phyloP scores from a whole-genome alignment of 2,329 filamentous ascomycete genomes.

The Fusarium devonianum region DNA sequence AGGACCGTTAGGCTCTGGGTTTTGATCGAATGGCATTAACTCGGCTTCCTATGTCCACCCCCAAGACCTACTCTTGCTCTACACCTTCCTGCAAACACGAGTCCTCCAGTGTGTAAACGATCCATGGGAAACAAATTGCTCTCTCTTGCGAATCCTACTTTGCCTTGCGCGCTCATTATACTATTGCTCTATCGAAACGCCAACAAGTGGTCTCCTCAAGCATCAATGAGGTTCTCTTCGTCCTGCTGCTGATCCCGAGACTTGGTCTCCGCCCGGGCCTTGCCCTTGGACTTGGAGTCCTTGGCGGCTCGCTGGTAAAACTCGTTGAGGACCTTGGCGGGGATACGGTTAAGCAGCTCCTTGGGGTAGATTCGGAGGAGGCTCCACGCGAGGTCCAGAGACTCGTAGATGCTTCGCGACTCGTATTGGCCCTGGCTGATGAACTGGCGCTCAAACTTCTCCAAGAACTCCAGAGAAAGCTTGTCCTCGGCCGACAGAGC shows the following conservation, averaged over 20 bases:
- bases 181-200: conserved; percentile 38
- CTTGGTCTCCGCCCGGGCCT: conserved; percentile 56
- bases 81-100: conserved; percentile 28
- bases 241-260: conserved; percentile 51
- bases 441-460: conserved; percentile 97
- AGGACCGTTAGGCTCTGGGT: conserved; percentile 3
- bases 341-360: conserved; percentile 95
- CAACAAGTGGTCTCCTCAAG: conserved; percentile 47
- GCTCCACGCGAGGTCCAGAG: conserved; percentile 94
- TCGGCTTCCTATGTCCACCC: conserved; percentile 43
- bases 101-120: conserved; percentile 31
- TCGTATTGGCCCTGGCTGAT: conserved; percentile 94
- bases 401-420: conserved; percentile 88
- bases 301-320: conserved; percentile 76
- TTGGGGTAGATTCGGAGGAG: conserved; percentile 97
- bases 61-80: conserved; percentile 37
- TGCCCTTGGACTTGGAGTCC: conserved; percentile 69
- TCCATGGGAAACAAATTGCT: conserved; percentile 36
- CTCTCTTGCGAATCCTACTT: conserved; percentile 32
- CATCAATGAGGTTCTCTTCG: conserved; percentile 69
- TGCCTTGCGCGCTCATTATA: conserved; percentile 38
- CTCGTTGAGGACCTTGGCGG: conserved; percentile 81
- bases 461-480: conserved; percentile 95
- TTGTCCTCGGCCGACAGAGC: conserved; percentile 96
- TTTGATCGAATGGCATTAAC: conserved; percentile 44